A percentile compares a stretch with the other conserved stretches of the same genome.
These are phyloP conservation scores for Nannochloropsis gaditana DNA, from an alignment of 108 stramenopile species.

Conservation along the genomic window DNA sequence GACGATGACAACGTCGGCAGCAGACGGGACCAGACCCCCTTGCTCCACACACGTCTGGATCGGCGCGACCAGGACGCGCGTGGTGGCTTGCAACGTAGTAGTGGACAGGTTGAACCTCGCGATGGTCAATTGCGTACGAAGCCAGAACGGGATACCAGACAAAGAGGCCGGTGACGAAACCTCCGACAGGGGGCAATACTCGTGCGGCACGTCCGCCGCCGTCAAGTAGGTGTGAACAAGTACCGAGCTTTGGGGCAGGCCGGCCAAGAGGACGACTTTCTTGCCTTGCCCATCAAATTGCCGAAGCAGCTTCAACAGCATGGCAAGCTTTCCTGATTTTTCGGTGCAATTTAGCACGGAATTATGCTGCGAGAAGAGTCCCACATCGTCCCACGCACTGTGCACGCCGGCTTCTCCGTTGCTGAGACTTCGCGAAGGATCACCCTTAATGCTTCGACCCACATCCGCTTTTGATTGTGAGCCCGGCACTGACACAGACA, in stretches of 20 bases:
- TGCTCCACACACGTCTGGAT: neutral
- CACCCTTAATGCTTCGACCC: neutral
- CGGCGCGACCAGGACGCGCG: neutral
- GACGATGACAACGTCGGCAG: neutral
- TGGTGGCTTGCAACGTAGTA: neutral
- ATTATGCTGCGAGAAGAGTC: constrained; percentile 24
- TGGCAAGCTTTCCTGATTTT: constrained; percentile 24
- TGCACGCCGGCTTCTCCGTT: neutral
- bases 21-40: neutral
- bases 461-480: neutral
- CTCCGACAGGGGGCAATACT: constrained; percentile 21
- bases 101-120: neutral
- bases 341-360: constrained; percentile 15
- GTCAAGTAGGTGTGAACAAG: constrained; percentile 28
- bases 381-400: constrained; percentile 25
- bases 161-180: neutral
- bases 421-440: neutral
- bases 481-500: neutral
- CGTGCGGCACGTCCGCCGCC: constrained; percentile 33
- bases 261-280: constrained; percentile 27
- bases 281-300: constrained; percentile 24
- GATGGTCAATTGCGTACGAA: neutral
- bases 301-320: constrained; percentile 4
- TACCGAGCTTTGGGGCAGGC: neutral
- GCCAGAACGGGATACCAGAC: neutral